These are phyloP conservation scores for Leccinum angustisporum DNA, from an alignment of 1,284 basidiomycete species.

Conservation along the genomic window DNA sequence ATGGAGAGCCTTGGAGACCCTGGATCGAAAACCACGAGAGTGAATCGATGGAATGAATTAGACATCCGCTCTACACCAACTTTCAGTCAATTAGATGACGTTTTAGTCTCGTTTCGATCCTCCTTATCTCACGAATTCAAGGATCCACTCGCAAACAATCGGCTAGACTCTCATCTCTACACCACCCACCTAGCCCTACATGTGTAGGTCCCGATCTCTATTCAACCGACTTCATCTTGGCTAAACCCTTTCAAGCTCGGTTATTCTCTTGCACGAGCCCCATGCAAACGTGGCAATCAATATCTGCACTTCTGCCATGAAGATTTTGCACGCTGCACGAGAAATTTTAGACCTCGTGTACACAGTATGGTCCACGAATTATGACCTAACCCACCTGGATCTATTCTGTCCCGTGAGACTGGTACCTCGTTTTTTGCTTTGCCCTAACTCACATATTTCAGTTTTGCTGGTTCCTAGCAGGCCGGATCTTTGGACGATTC, in stretches of 20 bases:
- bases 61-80: slow-evolving; percentile 60
- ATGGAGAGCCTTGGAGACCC: slow-evolving; percentile 56
- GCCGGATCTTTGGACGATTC: slow-evolving; percentile 64
- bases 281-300: slow-evolving; percentile 58
- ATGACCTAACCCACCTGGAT: slow-evolving; percentile 32
- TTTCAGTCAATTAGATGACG: slow-evolving; percentile 65
- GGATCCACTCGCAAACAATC: slow-evolving; percentile 53
- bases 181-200: slow-evolving; percentile 60
- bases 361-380: slow-evolving; percentile 64
- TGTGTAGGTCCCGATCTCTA: slow-evolving; percentile 47
- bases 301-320: slow-evolving; percentile 65
- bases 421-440: background rate
- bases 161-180: slow-evolving; percentile 67
- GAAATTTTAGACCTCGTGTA: slow-evolving; percentile 69
- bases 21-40: slow-evolving; percentile 17
- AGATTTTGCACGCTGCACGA: slow-evolving; percentile 62
- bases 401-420: slow-evolving; percentile 10
- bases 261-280: slow-evolving; percentile 68
- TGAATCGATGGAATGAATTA: slow-evolving; percentile 30
- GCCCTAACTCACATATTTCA: slow-evolving; percentile 24
- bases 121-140: slow-evolving; percentile 59
- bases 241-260: slow-evolving; percentile 43
- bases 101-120: slow-evolving; percentile 54
- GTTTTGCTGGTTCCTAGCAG: slow-evolving; percentile 71
- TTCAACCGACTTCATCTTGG: slow-evolving; percentile 4